phyloP scores from a whole-genome alignment of 148 eudicot species.

The Rhododendron kiyosumense region DNA sequence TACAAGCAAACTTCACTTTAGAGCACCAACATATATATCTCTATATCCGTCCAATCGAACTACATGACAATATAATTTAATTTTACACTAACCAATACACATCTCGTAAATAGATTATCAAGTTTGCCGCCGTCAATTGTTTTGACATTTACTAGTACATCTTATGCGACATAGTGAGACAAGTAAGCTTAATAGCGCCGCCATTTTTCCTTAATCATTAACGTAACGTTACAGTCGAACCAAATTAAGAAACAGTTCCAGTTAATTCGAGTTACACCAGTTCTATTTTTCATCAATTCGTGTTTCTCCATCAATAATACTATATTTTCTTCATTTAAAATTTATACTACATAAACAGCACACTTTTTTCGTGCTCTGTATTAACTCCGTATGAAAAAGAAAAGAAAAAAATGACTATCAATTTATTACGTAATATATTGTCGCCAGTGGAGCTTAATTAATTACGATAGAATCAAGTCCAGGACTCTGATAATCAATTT shows the following conservation, averaged over 20 bases:
- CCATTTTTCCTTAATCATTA: neutral
- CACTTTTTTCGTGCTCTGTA: no score
- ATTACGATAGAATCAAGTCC: neutral
- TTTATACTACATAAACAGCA: no score
- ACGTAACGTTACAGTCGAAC: neutral
- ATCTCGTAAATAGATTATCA: neutral
- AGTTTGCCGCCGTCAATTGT: neutral
- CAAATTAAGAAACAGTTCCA: neutral
- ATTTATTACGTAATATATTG: neutral
- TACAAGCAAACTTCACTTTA: no score
- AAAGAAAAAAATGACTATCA: neutral
- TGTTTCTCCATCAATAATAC: neutral
- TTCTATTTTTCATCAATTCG: neutral
- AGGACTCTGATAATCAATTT: neutral
- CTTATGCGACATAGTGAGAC: neutral
- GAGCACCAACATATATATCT: neutral
- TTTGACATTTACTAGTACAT: neutral
- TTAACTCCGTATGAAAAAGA: neutral
- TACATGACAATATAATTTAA: neutral
- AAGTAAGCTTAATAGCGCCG: neutral
- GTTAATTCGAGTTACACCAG: neutral
- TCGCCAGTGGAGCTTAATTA: neutral
- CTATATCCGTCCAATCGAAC: no score
- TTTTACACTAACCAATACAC: neutral
- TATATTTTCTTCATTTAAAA: neutral